phyloP scores from a whole-genome alignment of 306 rosid genomes.

The Cyclanthera cordifolia region DNA sequence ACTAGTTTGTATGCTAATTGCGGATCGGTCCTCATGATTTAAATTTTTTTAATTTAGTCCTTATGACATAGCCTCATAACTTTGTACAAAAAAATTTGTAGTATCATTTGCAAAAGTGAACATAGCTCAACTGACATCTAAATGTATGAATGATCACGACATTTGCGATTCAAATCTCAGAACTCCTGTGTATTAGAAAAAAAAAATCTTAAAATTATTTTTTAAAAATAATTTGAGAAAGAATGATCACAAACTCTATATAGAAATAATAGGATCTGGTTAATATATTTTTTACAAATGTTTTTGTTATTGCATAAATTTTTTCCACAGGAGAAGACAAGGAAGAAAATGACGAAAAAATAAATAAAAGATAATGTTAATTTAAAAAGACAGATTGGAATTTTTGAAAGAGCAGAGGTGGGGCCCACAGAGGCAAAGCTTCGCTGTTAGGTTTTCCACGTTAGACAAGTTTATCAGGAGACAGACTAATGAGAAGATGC shows the following conservation, averaged over 20 bases:
- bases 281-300: too few species aligned
- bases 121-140: too few species aligned
- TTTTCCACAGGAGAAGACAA: not conserved
- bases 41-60: not conserved
- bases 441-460: slow-evolving; percentile 13
- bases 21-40: not conserved
- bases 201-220: too few species aligned
- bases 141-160: too few species aligned
- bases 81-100: not conserved
- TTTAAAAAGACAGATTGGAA: slow-evolving; percentile 10
- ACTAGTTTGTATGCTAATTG: too few species aligned
- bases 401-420: not conserved
- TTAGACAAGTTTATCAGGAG: slow-evolving; percentile 4
- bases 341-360: not conserved
- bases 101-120: too few species aligned
- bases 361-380: slow-evolving; percentile 3
- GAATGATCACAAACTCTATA: too few species aligned
- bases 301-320: not conserved
- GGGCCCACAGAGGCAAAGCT: not conserved
- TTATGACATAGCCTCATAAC: too few species aligned
- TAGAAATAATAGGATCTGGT: too few species aligned
- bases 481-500: not conserved
- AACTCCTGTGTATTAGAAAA: too few species aligned
- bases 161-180: too few species aligned
- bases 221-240: too few species aligned